A percentile compares a stretch with the other conserved stretches of the same genome.
Evolutionary conservation across 768 basidiomycete species (phyloP).

Genomic region (Macrocybe gigantea): DNA sequence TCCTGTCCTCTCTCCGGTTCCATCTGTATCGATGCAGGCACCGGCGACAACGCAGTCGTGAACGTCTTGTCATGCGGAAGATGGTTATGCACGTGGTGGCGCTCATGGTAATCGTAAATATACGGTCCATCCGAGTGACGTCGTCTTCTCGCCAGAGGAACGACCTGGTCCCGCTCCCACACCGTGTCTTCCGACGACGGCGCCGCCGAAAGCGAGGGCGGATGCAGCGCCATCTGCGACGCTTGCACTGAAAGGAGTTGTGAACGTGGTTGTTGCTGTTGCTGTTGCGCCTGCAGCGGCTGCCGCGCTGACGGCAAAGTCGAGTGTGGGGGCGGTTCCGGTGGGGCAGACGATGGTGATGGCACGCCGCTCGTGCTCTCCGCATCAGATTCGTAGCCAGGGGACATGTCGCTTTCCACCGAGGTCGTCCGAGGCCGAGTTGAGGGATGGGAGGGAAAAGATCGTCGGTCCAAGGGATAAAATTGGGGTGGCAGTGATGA

Average conservation of each 20-base stretch:
- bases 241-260: constrained; percentile 6
- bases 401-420: constrained; percentile 26
- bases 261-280: constrained; percentile 1
- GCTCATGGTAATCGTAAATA: constrained; percentile 18
- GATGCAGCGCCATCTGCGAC: not conserved
- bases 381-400: constrained; percentile 34
- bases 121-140: constrained; percentile 26
- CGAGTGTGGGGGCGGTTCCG: constrained; percentile 8
- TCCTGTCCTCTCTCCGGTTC: constrained; percentile 9
- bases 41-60: not conserved
- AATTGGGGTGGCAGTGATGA: constrained; percentile 2
- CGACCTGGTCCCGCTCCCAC: constrained; percentile 18
- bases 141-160: constrained; percentile 14
- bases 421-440: constrained; percentile 12
- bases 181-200: constrained; percentile 23
- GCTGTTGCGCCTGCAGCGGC: too few species aligned
- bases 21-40: constrained; percentile 1
- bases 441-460: constrained; percentile 1
- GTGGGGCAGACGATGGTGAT: constrained; percentile 12
- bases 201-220: constrained; percentile 16
- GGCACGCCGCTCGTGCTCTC: constrained; percentile 19
- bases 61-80: constrained; percentile 7
- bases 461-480: constrained; percentile 5
- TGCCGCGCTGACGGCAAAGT: too few species aligned
- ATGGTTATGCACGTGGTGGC: not conserved